Conservation (phyloP, 1,284 basidiomycete species). For the Laetiporus sulphureus region DNA sequence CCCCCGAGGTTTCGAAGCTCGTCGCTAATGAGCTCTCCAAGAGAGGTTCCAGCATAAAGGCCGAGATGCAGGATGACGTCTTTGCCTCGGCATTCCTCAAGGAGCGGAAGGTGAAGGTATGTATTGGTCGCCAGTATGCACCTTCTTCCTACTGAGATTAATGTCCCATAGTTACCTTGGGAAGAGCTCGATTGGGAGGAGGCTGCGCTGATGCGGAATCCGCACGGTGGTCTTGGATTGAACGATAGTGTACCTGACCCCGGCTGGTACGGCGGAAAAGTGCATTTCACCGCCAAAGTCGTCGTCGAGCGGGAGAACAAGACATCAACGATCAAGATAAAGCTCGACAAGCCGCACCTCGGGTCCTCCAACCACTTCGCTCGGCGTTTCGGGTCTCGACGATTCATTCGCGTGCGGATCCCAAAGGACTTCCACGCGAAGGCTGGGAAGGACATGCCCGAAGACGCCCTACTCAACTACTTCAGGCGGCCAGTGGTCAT, state of each 20-base stretch:
- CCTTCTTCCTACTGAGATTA: neutral
- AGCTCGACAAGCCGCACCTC: constrained; percentile 27
- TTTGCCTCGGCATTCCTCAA: constrained; percentile 3
- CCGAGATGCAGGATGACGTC: neutral
- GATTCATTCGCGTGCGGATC: constrained; percentile 30
- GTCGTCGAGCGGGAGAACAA: constrained; percentile 1
- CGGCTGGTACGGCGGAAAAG: constrained; percentile 32
- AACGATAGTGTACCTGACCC: constrained; percentile 9
- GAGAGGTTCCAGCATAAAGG: neutral
- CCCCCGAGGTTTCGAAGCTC: constrained; percentile 3
- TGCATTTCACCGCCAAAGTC: constrained; percentile 25
- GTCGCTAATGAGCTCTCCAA: neutral
- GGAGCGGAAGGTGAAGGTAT: constrained; percentile 9
- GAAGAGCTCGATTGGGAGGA: constrained; percentile 31
- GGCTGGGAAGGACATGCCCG: neutral
- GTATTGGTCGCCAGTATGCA: neutral
- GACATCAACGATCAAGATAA: neutral
- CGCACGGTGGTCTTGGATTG: constrained; percentile 24
- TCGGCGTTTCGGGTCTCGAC: constrained; percentile 34
- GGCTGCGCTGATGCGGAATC: constrained; percentile 14
- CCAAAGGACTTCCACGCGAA: constrained; percentile 16
- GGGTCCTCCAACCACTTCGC: constrained; percentile 30
- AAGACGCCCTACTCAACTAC: constrained; percentile 16
- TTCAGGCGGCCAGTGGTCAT: constrained; percentile 32
- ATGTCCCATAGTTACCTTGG: constrained; percentile 28